These are phyloP conservation scores for Malassezia dermatis DNA, from an alignment of 1,284 basidiomycete species.

Conservation along the genomic window DNA sequence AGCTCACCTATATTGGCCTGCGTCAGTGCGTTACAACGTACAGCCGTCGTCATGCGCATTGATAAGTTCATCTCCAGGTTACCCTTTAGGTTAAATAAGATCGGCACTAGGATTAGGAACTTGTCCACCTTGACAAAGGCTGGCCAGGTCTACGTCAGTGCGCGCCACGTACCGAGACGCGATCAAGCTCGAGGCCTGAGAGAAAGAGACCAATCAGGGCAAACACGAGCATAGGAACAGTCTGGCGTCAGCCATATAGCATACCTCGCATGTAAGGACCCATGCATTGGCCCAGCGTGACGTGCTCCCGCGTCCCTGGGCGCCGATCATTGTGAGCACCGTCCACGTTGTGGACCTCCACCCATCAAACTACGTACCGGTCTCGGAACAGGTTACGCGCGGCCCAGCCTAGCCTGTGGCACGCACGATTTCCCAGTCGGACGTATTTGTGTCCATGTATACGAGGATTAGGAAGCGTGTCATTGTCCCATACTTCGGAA, in stretches of 20 bases:
- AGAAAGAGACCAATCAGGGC: conserved; percentile 8
- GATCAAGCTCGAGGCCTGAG: conserved; percentile 10
- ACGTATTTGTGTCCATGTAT: neutral
- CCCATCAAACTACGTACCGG: neutral
- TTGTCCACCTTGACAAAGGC: conserved; percentile 81
- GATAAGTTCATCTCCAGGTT: conserved; percentile 83
- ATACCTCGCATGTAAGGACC: neutral
- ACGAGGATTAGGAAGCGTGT: no score
- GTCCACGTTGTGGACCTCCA: neutral
- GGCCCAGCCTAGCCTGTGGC: neutral
- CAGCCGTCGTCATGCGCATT: conserved; percentile 51
- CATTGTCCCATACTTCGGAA: no score
- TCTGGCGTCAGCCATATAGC: neutral
- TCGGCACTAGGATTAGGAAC: conserved; percentile 90
- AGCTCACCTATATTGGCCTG: conserved; percentile 69
- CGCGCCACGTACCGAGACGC: conserved; percentile 1
- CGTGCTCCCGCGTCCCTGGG: neutral
- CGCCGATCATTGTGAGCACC: neutral
- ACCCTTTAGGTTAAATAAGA: conserved; percentile 87
- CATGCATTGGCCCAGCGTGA: neutral
- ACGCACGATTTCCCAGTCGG: neutral
- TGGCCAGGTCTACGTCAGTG: conserved; percentile 54
- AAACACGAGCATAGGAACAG: conserved; percentile 10
- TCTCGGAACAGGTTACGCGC: neutral
- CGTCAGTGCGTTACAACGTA: conserved; percentile 17